Evolutionary conservation across 495 filamentous ascomycete genomes (phyloP).

Genomic region (Aspergillus haitiensis): DNA sequence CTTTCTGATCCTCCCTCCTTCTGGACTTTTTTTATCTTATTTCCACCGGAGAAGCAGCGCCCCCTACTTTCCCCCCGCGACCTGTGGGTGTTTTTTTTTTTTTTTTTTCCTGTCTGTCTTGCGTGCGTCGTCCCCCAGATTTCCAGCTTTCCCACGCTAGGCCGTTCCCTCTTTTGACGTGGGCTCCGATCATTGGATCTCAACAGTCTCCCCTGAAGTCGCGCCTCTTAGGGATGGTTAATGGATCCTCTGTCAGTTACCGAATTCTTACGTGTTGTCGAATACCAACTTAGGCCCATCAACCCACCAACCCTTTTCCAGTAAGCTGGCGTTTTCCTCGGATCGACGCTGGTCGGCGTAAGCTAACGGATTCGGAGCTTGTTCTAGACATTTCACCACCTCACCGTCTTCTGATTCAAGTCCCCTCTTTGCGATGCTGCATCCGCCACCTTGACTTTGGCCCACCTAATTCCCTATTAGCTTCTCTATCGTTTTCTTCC

Average conservation of each 20-base stretch:
- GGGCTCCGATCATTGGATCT: slow-evolving; percentile 44
- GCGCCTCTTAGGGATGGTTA: slow-evolving; percentile 7
- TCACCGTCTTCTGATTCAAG: slow-evolving; percentile 19
- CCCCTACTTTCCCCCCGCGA: slow-evolving; percentile 4
- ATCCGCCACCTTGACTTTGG: slow-evolving; percentile 24
- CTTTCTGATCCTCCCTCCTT: background rate
- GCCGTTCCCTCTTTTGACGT: slow-evolving; percentile 35
- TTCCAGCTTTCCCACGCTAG: slow-evolving; percentile 22
- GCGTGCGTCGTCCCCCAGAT: slow-evolving; percentile 18
- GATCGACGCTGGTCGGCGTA: slow-evolving; percentile 21
- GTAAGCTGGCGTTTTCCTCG: slow-evolving; percentile 16
- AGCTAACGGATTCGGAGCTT: slow-evolving; percentile 22
- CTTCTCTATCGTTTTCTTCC: slow-evolving; percentile 5
- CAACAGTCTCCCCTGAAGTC: slow-evolving; percentile 29
- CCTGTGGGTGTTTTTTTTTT: slow-evolving; percentile 5
- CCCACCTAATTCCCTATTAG: slow-evolving; percentile 17
- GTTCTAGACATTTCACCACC: slow-evolving; percentile 42
- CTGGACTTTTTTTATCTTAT: too few species aligned
- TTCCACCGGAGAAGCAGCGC: background rate
- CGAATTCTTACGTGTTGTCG: slow-evolving; percentile 3
- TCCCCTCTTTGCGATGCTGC: slow-evolving; percentile 24
- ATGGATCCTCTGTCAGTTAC: slow-evolving; percentile 3
- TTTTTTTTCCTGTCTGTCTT: background rate
- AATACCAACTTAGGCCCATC: slow-evolving; percentile 9
- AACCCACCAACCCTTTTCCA: slow-evolving; percentile 9